Conservation (phyloP, 257 asterid species). For the Buddleja alternifolia region DNA sequence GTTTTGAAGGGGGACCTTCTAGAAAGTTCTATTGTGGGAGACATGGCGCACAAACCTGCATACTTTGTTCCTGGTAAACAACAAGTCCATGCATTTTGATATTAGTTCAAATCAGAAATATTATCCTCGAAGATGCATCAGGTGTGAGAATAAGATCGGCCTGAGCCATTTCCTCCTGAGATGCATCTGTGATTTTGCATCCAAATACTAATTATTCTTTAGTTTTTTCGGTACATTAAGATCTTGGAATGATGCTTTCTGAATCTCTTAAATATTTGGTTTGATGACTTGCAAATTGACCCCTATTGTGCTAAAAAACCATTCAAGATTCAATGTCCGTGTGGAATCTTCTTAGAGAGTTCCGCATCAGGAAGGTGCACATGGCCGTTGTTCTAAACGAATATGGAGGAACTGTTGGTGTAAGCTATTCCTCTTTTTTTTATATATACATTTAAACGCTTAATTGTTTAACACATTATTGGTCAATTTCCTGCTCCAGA, state of each 20-base stretch:
- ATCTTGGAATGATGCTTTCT: neutral
- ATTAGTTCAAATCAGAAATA: conserved; percentile 10
- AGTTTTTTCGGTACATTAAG: neutral
- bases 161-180: neutral
- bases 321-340: conserved; percentile 95
- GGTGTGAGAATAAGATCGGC: neutral
- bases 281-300: neutral
- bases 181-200: neutral
- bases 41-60: conserved; percentile 96
- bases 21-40: conserved; percentile 86
- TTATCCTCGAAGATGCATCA: neutral
- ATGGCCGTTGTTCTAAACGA: conserved; percentile 99
- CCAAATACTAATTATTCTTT: neutral
- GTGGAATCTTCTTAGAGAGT: conserved; percentile 99
- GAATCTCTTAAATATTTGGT: conserved; percentile 15
- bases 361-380: conserved; percentile 98
- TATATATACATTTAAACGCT: conserved; percentile 15
- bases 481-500: conserved; percentile 22
- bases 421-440: conserved; percentile 41
- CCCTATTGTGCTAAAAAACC: conserved; percentile 9
- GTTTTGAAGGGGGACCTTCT: conserved; percentile 94
- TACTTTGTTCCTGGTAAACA: conserved; percentile 96
- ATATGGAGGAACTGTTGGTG: conserved; percentile 99
- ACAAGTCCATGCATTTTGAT: conserved; percentile 17
- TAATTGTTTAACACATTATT: neutral